phyloP scores from a whole-genome alignment of 2,329 filamentous ascomycete genomes.

The Penicillium sp. region DNA sequence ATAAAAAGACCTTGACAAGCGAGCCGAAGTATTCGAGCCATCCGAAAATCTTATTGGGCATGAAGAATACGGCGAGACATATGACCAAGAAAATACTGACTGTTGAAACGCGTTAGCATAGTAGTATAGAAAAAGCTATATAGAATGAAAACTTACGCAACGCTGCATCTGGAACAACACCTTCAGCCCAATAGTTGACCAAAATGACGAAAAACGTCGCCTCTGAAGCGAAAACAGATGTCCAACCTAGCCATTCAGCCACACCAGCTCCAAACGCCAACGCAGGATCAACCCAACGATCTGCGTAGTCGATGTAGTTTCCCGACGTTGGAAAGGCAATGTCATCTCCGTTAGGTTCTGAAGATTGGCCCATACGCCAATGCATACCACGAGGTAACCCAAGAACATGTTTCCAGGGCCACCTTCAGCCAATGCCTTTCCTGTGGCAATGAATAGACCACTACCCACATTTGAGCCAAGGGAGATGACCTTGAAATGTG shows the following conservation, averaged over 20 bases:
- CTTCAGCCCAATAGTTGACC: constrained; percentile 26
- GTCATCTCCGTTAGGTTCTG: constrained; percentile 41
- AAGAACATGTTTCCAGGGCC: constrained; percentile 37
- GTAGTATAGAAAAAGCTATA: too few relatives aligned
- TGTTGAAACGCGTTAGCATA: not conserved
- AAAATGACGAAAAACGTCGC: constrained; percentile 25
- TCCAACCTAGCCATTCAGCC: constrained; percentile 22
- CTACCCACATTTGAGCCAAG: constrained; percentile 14
- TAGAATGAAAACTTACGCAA: not conserved
- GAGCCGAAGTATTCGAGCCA: constrained; percentile 41
- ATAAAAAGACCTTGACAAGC: constrained; percentile 41
- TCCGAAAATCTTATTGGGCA: constrained; percentile 36
- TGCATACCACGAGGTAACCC: constrained; percentile 32
- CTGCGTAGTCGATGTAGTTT: constrained; percentile 42
- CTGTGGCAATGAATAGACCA: constrained; percentile 21
- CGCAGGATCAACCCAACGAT: constrained; percentile 42
- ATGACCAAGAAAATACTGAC: constrained; percentile 23
- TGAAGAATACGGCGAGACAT: constrained; percentile 24
- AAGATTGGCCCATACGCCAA: constrained; percentile 36
- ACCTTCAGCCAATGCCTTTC: constrained; percentile 30
- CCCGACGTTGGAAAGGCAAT: constrained; percentile 39
- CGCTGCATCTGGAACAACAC: not conserved
- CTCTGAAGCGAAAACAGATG: constrained; percentile 21
- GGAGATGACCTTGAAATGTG: constrained; percentile 1
- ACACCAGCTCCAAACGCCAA: constrained; percentile 41